Evolutionary conservation across 2,329 filamentous ascomycete genomes (phyloP).

Genomic region (Cytospora piceicola): DNA sequence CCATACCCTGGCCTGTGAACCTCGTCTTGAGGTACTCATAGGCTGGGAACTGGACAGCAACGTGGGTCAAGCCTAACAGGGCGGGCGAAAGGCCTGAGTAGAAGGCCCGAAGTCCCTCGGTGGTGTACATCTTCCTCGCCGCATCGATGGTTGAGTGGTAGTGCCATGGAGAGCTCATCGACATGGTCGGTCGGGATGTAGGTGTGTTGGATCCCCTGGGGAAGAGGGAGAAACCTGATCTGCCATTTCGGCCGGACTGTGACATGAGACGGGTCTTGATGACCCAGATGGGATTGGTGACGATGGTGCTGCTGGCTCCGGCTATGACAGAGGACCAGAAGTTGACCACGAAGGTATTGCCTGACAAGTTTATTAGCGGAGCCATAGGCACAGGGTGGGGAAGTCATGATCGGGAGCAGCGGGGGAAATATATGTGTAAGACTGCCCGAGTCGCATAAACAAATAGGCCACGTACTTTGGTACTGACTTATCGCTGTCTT

Average conservation of each 20-base stretch:
- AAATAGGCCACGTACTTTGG: constrained; percentile 56
- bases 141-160: constrained; percentile 90
- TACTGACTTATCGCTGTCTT: constrained; percentile 73
- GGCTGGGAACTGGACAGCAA: constrained; percentile 94
- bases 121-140: constrained; percentile 91
- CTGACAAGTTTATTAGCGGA: constrained; percentile 46
- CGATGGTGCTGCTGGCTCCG: constrained; percentile 88
- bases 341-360: constrained; percentile 77
- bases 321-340: constrained; percentile 90
- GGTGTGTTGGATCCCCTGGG: constrained; percentile 58
- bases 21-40: constrained; percentile 92
- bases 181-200: constrained; percentile 57
- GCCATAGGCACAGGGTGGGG: constrained; percentile 26
- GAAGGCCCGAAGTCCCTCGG: constrained; percentile 86
- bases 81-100: constrained; percentile 95
- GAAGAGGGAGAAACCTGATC: constrained; percentile 50
- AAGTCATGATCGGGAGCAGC: background rate
- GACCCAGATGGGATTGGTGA: constrained; percentile 98
- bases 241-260: constrained; percentile 62
- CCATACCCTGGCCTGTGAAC: constrained; percentile 90
- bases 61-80: constrained; percentile 87
- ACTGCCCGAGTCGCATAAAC: background rate
- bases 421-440: background rate
- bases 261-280: constrained; percentile 99
- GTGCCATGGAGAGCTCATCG: constrained; percentile 73